Evolutionary conservation across 2,329 filamentous ascomycete genomes (phyloP).

Genomic region (Podosphaera aphanis): DNA sequence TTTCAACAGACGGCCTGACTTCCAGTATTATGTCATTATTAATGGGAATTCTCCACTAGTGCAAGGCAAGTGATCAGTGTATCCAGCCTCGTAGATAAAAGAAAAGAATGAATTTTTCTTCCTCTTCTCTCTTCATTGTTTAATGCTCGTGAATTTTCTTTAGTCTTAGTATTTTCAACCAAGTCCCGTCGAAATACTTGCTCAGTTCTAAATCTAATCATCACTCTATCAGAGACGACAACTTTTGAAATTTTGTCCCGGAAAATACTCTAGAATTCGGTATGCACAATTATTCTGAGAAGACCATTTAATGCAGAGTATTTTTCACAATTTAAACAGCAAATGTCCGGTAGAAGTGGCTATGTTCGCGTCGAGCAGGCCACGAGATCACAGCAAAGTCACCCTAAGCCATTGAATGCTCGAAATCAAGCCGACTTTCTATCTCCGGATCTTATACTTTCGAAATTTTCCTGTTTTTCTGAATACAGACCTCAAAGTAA

Average conservation of each 20-base stretch:
- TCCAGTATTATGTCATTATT: too few relatives aligned
- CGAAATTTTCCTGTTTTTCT: not conserved
- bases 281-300: not conserved
- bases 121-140: not conserved
- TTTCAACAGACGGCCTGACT: too few relatives aligned
- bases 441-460: not conserved
- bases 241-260: too few relatives aligned
- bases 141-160: not conserved
- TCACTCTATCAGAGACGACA: not conserved
- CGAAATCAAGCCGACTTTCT: not conserved
- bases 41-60: not conserved
- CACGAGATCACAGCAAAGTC: constrained; percentile 14
- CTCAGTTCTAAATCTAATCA: not conserved
- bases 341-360: constrained; percentile 34
- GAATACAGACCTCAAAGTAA: constrained; percentile 1
- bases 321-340: constrained; percentile 2
- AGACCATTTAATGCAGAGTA: not conserved
- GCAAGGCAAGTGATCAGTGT: not conserved
- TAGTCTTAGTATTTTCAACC: not conserved
- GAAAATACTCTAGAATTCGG: not conserved
- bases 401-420: constrained; percentile 7
- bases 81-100: not conserved
- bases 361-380: constrained; percentile 35
- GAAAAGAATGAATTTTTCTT: not conserved
- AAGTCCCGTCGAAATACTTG: not conserved